These are phyloP conservation scores for Juglanconis oblonga DNA, from an alignment of 2,329 filamentous ascomycete species.

Conservation along the genomic window DNA sequence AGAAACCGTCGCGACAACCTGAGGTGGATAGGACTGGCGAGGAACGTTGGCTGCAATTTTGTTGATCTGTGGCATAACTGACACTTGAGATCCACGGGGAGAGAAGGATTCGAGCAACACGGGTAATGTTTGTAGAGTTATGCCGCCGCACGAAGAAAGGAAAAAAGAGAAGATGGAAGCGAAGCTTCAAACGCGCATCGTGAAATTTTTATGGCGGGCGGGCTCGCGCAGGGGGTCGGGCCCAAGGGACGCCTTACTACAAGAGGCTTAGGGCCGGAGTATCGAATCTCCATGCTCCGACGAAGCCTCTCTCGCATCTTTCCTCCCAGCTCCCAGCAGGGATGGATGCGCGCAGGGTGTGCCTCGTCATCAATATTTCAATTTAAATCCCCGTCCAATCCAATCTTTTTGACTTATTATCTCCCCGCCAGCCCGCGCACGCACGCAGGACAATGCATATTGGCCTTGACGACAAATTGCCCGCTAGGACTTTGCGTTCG, in stretches of 20 bases:
- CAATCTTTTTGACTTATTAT: constrained; percentile 10
- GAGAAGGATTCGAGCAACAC: constrained; percentile 71
- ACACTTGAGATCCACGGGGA: constrained; percentile 56
- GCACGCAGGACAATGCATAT: background rate
- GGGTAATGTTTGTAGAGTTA: constrained; percentile 66
- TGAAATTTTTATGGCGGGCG: constrained; percentile 21
- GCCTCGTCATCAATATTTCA: constrained; percentile 16
- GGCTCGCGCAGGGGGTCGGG: background rate
- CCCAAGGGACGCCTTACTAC: background rate
- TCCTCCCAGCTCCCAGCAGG: background rate
- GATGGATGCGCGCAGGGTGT: background rate
- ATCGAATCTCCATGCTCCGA: constrained; percentile 11
- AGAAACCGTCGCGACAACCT: constrained; percentile 38
- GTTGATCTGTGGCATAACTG: constrained; percentile 75
- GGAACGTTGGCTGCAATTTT: constrained; percentile 70
- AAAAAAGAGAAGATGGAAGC: constrained; percentile 42
- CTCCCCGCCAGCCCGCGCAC: background rate
- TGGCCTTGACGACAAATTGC: background rate
- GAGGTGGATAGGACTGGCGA: constrained; percentile 42
- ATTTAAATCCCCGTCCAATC: constrained; percentile 19
- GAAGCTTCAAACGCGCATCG: constrained; percentile 14
- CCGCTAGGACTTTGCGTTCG: background rate
- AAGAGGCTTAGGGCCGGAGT: background rate
- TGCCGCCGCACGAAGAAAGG: constrained; percentile 75
- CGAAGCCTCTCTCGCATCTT: background rate